Evolutionary conservation across 441 rosid species (phyloP).

Genomic region (Viola pubescens): DNA sequence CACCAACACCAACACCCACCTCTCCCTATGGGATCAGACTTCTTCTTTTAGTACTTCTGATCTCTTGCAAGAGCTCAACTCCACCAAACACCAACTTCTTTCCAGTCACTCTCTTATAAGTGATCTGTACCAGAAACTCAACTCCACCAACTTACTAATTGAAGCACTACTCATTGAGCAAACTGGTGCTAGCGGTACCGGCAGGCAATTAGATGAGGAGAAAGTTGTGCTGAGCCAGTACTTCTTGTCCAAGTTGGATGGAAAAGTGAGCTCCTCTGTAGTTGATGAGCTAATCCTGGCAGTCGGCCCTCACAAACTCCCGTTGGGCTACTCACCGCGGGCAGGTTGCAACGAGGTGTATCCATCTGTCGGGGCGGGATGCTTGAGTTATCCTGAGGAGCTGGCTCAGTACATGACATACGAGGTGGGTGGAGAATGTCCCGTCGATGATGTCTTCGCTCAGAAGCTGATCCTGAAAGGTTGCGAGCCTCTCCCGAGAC

Average conservation of each 20-base stretch:
- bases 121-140: conserved; percentile 32
- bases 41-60: background rate
- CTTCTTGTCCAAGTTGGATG: too few relatives aligned
- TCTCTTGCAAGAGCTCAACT: conserved; percentile 23
- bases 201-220: background rate
- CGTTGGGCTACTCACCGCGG: conserved; percentile 32
- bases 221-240: too few relatives aligned
- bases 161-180: conserved; percentile 28
- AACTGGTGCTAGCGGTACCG: background rate
- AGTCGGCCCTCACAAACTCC: conserved; percentile 34
- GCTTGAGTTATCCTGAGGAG: conserved; percentile 39
- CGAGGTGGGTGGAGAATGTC: conserved; percentile 38
- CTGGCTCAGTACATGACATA: conserved; percentile 35
- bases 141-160: conserved; percentile 32
- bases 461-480: conserved; percentile 42
- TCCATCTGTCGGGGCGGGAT: conserved; percentile 32
- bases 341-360: conserved; percentile 30
- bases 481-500: conserved; percentile 44
- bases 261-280: conserved; percentile 5
- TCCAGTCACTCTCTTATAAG: conserved; percentile 20
- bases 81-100: conserved; percentile 29
- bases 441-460: conserved; percentile 39
- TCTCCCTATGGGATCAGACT: background rate
- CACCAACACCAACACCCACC: conserved; percentile 1
- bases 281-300: conserved; percentile 32